Percentiles rank a stretch among this genome's conserved stretches.
phyloP scores from a whole-genome alignment of 1,139 yeast genomes.

The Pichia sp. region DNA sequence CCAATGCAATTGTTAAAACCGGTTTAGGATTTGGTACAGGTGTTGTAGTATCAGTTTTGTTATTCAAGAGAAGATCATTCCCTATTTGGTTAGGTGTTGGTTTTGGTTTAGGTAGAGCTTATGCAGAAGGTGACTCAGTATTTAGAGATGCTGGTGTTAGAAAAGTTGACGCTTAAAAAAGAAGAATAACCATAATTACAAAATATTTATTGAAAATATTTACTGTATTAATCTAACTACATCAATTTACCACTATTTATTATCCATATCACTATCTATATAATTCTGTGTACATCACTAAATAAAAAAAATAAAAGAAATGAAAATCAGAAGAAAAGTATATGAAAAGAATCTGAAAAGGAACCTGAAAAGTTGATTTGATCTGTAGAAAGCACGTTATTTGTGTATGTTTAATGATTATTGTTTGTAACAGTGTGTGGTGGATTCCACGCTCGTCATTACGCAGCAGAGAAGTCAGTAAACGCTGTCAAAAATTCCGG shows the following conservation, averaged over 20 bases:
- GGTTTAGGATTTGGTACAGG: conserved; percentile 98
- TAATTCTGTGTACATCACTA: background rate
- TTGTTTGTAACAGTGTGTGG: no score
- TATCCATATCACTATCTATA: background rate
- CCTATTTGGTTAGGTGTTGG: conserved; percentile 97
- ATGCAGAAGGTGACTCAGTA: conserved; percentile 95
- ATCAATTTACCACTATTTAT: background rate
- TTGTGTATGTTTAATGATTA: no score
- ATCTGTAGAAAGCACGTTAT: no score
- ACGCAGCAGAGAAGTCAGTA: no score
- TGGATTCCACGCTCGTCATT: no score
- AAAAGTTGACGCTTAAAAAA: conserved; percentile 52
- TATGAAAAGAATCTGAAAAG: background rate
- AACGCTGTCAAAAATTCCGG: no score
- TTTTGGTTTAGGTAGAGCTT: conserved; percentile 95
- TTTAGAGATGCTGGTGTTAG: conserved; percentile 80
- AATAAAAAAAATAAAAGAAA: background rate
- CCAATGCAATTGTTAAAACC: conserved; percentile 90
- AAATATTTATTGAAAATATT: conserved; percentile 11
- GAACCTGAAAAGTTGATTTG: no score
- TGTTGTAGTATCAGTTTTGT: conserved; percentile 83
- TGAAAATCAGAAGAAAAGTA: no score
- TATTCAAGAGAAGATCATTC: conserved; percentile 90
- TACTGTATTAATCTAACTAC: conserved; percentile 32
- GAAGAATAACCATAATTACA: background rate